Percentiles rank a stretch among this genome's conserved stretches.
These are phyloP conservation scores for Diospyros kaki DNA, from an alignment of 148 eudicot species.

Conservation along the genomic window DNA sequence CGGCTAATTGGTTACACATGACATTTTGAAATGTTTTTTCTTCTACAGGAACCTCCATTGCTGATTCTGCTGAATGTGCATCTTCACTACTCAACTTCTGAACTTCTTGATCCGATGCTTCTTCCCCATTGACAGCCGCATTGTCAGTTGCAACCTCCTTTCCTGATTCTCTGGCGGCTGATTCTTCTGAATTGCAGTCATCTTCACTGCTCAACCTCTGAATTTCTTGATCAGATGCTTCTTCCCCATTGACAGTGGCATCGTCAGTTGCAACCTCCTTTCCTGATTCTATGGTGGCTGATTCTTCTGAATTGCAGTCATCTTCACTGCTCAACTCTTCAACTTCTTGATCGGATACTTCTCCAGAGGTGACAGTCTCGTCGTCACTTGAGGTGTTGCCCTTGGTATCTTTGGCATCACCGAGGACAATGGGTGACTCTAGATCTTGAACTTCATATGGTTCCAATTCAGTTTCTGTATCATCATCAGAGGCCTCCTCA, in stretches of 20 bases:
- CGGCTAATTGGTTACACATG: neutral
- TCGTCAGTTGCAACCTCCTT: neutral
- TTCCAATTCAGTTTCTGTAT: slow-evolving; percentile 8
- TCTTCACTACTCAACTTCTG: too few relatives aligned
- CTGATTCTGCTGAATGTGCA: too few relatives aligned
- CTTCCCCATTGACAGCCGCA: too few relatives aligned
- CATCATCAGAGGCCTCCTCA: neutral
- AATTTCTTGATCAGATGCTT: too few relatives aligned
- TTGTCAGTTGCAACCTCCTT: neutral
- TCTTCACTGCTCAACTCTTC: neutral
- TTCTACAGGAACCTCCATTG: too few relatives aligned
- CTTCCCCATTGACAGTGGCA: neutral
- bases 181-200: too few relatives aligned
- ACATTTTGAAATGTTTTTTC: neutral
- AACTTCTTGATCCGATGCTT: too few relatives aligned
- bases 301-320: slow-evolving; percentile 12
- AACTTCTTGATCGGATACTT: slow-evolving; percentile 8
- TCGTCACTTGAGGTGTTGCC: neutral
- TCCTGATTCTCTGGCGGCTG: neutral
- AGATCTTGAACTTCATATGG: neutral
- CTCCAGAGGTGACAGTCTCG: neutral
- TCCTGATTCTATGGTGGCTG: neutral
- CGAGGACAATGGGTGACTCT: neutral
- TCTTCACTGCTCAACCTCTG: too few relatives aligned
- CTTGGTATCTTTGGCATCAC: neutral